Evolutionary conservation across 2,329 filamentous ascomycete species (phyloP).

Genomic region (Calonectria hawksworthii): DNA sequence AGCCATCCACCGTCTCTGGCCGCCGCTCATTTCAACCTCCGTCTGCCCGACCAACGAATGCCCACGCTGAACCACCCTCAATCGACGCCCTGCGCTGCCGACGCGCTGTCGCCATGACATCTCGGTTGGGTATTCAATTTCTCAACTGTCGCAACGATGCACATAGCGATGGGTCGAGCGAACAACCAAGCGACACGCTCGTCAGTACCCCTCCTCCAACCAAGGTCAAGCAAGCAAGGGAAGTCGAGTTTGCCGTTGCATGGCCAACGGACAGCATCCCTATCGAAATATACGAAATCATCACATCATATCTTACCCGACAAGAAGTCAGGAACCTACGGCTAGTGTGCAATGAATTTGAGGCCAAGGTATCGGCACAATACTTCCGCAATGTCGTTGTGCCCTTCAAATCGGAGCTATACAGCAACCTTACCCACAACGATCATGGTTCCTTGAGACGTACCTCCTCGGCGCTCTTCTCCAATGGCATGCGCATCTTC

Average conservation of each 20-base stretch:
- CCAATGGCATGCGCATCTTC: conserved; percentile 72
- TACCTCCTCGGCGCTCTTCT: conserved; percentile 48
- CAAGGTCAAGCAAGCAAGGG: background rate
- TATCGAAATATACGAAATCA: conserved; percentile 72
- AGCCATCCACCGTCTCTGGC: background rate
- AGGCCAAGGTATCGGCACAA: conserved; percentile 67
- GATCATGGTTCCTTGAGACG: conserved; percentile 39
- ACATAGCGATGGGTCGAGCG: background rate
- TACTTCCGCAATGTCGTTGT: conserved; percentile 76
- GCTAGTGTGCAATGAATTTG: conserved; percentile 71
- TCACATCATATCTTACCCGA: conserved; percentile 68
- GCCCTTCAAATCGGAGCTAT: conserved; percentile 75
- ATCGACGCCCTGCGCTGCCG: background rate
- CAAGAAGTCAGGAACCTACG: conserved; percentile 72
- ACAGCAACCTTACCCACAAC: conserved; percentile 53
- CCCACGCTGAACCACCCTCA: background rate
- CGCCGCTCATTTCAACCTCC: conserved; percentile 5
- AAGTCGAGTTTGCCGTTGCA: background rate
- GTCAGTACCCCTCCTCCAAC: background rate
- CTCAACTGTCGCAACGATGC: background rate
- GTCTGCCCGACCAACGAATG: conserved; percentile 13
- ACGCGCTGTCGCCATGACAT: background rate
- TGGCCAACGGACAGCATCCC: conserved; percentile 62
- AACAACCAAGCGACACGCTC: background rate
- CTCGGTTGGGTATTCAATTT: background rate